phyloP scores from a whole-genome alignment of 129 eudicot species.

The Ambrosia trifida region DNA sequence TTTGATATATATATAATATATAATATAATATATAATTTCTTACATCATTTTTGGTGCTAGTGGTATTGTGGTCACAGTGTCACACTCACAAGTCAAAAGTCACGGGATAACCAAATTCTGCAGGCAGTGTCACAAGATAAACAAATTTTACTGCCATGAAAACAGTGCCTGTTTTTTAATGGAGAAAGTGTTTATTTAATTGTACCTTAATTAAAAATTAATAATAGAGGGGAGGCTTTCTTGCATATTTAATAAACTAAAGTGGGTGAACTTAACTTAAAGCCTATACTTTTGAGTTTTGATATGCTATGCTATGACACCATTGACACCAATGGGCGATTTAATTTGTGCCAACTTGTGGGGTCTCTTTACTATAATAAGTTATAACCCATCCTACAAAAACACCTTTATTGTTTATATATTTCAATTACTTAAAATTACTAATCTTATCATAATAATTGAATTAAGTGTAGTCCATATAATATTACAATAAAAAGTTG shows the following conservation, averaged over 20 bases:
- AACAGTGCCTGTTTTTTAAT: conserved; percentile 13
- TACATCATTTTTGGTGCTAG: conserved; percentile 29
- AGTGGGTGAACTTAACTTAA: conserved; percentile 11
- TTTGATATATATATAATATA: not conserved
- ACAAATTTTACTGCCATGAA: conserved; percentile 35
- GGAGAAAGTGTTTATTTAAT: not conserved
- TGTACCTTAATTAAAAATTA: not conserved
- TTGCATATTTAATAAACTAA: conserved; percentile 15
- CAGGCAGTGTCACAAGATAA: conserved; percentile 1
- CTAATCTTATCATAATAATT: conserved; percentile 3
- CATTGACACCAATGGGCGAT: conserved; percentile 18
- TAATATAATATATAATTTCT: not conserved
- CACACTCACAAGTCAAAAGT: conserved; percentile 29
- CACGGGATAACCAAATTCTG: conserved; percentile 36
- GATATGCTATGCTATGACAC: conserved; percentile 14
- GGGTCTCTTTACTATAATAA: conserved; percentile 30
- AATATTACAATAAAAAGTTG: not conserved
- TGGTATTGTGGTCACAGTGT: conserved; percentile 38
- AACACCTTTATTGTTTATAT: conserved; percentile 7
- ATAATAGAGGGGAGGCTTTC: conserved; percentile 21
- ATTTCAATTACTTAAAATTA: conserved; percentile 12
- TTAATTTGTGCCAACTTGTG: conserved; percentile 16
- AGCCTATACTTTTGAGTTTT: conserved; percentile 31
- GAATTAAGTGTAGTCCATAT: conserved; percentile 8
- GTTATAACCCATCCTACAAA: conserved; percentile 30